Base-by-base conservation (phyloP, 805 yeast genomes). In the Wickerhamiella qilinensis region DNA sequence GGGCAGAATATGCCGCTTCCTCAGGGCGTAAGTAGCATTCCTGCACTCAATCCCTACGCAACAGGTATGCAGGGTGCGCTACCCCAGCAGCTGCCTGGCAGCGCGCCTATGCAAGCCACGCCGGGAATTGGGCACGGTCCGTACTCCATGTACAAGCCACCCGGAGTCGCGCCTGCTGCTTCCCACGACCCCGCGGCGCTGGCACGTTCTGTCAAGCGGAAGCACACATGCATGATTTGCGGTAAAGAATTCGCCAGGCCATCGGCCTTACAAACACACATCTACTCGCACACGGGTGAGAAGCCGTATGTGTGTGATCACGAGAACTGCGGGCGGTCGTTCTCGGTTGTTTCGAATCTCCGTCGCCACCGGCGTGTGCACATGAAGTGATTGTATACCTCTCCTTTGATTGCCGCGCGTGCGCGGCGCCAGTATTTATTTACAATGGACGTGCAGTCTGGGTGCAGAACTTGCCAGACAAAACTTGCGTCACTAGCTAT, bases 241-340 rank as follows among this genome's bases (percentile, higher is more conserved):
- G 67, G 73, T 37, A 81, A 84, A 54, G 75, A 75, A 33, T 85
- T 85, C 62, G 77, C 83, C 42, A 65, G 95, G 46, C 94, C 94
- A 4, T 74, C 83, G 6, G 78, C 91, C 3, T 64, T 84, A 40
- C 77, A 75, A 53, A 83, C 88, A 5, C 95, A 84, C 59, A 67
- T 71, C 52, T 74, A 80, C 54, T 76, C 85, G 11, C 95, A 84
- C 55, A 77, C 85, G 0, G 86, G 86, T 24, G 84, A 76, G 49
- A 76, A 76, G 46, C 86, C 86, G 9, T 77, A 71, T 53, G 60
- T 58, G 37, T 77, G 85, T 52, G 57, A 64, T n/a, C 77, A 80
- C 73, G 60, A 60, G 1, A 71, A 68, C 28, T 84, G 95, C 55
- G 78, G 75, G 0, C 72, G 77, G 46, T 53, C 68, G 4, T 85